Evolutionary conservation across 306 rosid species (phyloP).

Genomic region (Medicago truncatula): DNA sequence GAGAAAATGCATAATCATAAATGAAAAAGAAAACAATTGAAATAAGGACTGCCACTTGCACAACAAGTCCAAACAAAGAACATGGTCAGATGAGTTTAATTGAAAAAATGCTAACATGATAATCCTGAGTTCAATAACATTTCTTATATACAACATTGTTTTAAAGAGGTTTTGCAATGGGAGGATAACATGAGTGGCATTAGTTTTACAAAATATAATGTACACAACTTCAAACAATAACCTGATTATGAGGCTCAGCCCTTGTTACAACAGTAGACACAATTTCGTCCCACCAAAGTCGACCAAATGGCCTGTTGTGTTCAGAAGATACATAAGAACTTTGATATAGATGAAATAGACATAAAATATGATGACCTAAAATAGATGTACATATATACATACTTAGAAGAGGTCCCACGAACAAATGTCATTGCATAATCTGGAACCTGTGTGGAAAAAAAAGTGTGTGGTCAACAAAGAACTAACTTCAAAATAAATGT

Average conservation of each 20-base stretch:
- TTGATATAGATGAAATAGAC: background rate
- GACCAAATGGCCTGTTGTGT: slow-evolving; percentile 37
- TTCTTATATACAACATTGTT: background rate
- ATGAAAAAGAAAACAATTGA: background rate
- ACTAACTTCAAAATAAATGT: background rate
- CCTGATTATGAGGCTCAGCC: slow-evolving; percentile 58
- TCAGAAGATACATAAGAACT: background rate
- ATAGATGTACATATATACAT: slow-evolving; percentile 2
- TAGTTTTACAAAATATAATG: background rate
- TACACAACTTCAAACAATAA: background rate
- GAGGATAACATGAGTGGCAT: background rate
- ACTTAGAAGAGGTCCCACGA: slow-evolving; percentile 48
- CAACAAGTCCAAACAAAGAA: background rate
- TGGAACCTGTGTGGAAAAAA: slow-evolving; percentile 43
- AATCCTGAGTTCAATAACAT: slow-evolving; percentile 2
- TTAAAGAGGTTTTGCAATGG: background rate
- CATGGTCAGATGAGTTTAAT: background rate
- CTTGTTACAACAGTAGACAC: slow-evolving; percentile 52
- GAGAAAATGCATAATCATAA: background rate
- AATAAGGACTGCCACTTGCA: too few relatives aligned
- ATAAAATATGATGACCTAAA: background rate
- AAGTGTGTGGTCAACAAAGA: slow-evolving; percentile 2
- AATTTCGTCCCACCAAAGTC: slow-evolving; percentile 59
- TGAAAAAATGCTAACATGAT: slow-evolving; percentile 8
- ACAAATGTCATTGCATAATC: slow-evolving; percentile 52